Evolutionary conservation across 371 early-diverging fungal species (phyloP).

Genomic region (Lichtheimia ornata): DNA sequence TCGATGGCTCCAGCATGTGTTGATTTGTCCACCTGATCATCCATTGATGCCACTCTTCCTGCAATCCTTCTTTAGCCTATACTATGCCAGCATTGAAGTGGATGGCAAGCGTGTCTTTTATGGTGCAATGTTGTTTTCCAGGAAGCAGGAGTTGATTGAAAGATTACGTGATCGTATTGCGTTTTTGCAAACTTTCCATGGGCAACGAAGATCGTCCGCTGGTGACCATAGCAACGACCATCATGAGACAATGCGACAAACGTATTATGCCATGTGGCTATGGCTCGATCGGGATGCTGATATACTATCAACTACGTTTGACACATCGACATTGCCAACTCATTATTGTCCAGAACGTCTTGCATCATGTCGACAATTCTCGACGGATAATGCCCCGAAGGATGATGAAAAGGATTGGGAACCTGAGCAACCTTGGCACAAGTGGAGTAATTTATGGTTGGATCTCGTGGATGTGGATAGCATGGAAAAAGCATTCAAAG

Average conservation of each 20-base stretch:
- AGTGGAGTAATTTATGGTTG: constrained; percentile 36
- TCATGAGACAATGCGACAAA: constrained; percentile 39
- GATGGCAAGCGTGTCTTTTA: constrained; percentile 31
- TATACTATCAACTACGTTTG: constrained; percentile 29
- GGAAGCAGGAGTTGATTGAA: constrained; percentile 43
- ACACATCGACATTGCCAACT: constrained; percentile 42
- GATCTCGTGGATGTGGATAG: constrained; percentile 35
- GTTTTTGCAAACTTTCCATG: constrained; percentile 44
- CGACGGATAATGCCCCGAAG: neutral
- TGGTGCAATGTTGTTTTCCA: constrained; percentile 54
- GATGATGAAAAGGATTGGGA: constrained; percentile 19
- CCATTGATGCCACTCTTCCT: constrained; percentile 55
- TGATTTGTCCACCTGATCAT: constrained; percentile 51
- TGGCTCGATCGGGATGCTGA: constrained; percentile 60
- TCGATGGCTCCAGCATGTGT: constrained; percentile 59
- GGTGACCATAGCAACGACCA: constrained; percentile 19
- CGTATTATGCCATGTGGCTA: constrained; percentile 62
- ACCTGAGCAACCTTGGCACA: constrained; percentile 28
- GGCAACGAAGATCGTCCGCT: constrained; percentile 24
- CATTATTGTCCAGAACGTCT: constrained; percentile 42
- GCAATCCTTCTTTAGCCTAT: constrained; percentile 70
- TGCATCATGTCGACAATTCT: constrained; percentile 20
- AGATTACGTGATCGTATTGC: constrained; percentile 53
- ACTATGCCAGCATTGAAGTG: constrained; percentile 43
- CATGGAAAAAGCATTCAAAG: constrained; percentile 24